Base-by-base conservation (phyloP, 2,329 filamentous ascomycete genomes). In the Diaporthe velutina region DNA sequence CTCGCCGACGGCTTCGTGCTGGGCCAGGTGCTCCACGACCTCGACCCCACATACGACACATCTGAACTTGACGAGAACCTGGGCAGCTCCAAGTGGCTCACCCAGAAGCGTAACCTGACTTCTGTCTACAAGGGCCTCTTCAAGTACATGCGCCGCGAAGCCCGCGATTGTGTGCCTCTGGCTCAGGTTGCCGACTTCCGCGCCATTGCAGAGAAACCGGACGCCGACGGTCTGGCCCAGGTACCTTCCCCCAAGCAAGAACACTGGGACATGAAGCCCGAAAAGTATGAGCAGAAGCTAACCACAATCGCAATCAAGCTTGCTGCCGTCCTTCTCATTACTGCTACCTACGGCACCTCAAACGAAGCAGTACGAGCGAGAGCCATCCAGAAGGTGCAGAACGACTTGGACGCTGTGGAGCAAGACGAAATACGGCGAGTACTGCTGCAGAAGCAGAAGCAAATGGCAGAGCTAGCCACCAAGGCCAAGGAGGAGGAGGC, bases 81-180 rank as follows among this genome's bases (percentile, higher is more conserved):
- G 61, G 82, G 84, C 70, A 83, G 84, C 40, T 84, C 85, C 64
- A 82, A 84, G 75, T 86, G 87, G 79, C 80, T 88, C 74, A 84
- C 86, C 87, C 98, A 98, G 84, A 92, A 95, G 25, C 93, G 97
- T 67, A 97, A 99, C 81, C 95, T 97, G 4, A 98, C 99, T 82
- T 93, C 95, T 2, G 92, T 97, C 28, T 89, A 98, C 75, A 98
- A 98, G 82, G 86, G 90, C 15, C 87, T 99, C 2, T 95, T 97
- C 4, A 98, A 98, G 82, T 91, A 90, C 79, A 88, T 91, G 73
- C 87, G 88, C 70, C 85, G 87, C 66, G 83, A 89, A 71, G 87
- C 88, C 76, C 83, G 85, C 3, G 87, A 88, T 54, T 84, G 91
- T 71, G 86, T 86, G 73, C 87, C 86, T 48, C 84, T 91, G 75